Evolutionary conservation across 208 protist genomes (phyloP).

Genomic region (Sergeia podlipaevii): DNA sequence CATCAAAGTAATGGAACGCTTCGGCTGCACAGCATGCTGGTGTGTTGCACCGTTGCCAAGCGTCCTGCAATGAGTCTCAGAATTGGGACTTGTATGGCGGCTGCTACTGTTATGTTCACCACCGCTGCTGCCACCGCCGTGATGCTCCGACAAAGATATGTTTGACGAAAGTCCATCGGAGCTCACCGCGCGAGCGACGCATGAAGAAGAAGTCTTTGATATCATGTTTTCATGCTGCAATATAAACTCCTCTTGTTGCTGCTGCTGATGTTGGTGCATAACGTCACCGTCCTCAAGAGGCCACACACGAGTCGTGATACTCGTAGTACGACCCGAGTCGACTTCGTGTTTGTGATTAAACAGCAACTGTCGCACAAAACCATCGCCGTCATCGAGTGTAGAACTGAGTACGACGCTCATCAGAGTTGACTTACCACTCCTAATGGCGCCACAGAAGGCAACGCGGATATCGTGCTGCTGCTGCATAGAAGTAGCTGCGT

Average conservation of each 20-base stretch:
- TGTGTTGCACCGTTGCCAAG: background rate
- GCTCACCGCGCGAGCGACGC: no score
- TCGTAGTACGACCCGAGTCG: conserved; percentile 91
- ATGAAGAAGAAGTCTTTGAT: background rate
- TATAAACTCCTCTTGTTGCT: background rate
- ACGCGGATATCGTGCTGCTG: conserved; percentile 56
- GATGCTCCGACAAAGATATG: background rate
- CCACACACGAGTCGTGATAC: conserved; percentile 91
- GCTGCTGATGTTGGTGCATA: background rate
- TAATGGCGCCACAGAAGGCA: conserved; percentile 79
- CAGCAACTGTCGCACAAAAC: conserved; percentile 70
- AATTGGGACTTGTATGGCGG: background rate
- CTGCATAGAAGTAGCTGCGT: conserved; percentile 22
- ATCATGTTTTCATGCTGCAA: background rate
- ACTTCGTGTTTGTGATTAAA: conserved; percentile 97
- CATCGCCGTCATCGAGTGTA: conserved; percentile 75
- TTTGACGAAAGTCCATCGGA: no score
- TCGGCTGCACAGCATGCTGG: conserved; percentile 6
- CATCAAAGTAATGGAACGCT: conserved; percentile 49
- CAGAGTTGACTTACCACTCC: conserved; percentile 87
- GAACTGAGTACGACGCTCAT: conserved; percentile 68
- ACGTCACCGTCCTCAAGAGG: conserved; percentile 8
- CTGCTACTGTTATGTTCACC: background rate
- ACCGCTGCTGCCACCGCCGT: background rate
- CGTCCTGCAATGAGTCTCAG: background rate